Percentiles rank a stretch among this genome's conserved stretches.
Conservation (phyloP, 2,329 filamentous ascomycete species). For the Sordariomycetes sp. region DNA sequence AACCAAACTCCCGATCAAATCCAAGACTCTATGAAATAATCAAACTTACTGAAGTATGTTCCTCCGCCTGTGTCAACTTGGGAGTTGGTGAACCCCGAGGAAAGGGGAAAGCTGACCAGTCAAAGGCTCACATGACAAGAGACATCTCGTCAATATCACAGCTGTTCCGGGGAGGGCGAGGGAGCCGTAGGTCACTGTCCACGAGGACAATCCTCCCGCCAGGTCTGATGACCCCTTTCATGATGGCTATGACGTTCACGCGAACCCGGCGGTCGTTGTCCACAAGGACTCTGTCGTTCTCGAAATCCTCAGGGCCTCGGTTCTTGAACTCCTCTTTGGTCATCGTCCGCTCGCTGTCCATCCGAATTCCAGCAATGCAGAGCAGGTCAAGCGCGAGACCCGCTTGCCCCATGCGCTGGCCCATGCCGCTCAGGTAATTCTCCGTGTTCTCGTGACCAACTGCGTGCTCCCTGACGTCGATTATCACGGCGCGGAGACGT, state of each 20-base stretch:
- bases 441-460: neutral
- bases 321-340: too few species aligned
- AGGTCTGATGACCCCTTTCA: neutral
- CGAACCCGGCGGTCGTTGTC: neutral
- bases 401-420: neutral
- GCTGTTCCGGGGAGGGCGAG: neutral
- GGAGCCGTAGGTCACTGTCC: neutral
- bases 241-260: neutral
- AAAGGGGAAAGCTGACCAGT: neutral
- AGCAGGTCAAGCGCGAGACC: neutral
- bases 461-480: neutral
- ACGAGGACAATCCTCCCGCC: neutral
- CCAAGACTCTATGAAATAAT: too few species aligned
- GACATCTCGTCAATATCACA: neutral
- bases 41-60: too few species aligned
- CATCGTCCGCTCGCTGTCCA: too few species aligned
- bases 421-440: neutral
- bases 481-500: conserved; percentile 1
- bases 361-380: neutral
- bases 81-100: too few species aligned
- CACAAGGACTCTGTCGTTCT: neutral
- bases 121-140: neutral
- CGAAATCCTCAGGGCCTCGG: neutral
- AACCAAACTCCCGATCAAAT: too few species aligned
- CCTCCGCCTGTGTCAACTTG: too few species aligned